Base-by-base conservation (phyloP, 176 grass and related monocot genomes). In the Aegilops speltoides region DNA sequence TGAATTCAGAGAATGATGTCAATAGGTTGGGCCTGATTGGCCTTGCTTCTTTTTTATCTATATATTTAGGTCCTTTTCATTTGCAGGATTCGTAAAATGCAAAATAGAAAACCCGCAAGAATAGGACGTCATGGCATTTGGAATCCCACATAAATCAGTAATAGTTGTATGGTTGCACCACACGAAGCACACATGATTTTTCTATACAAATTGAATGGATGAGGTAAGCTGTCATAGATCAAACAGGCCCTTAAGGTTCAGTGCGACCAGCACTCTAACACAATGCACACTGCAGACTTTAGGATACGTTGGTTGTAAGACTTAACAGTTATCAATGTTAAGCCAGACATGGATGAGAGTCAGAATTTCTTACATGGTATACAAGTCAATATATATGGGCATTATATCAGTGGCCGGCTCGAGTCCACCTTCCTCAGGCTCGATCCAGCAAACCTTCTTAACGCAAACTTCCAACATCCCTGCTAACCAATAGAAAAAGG, bases 391-490 rank as follows among this genome's bases (percentile, higher is more conserved):
- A 61, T 62, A 50, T 78, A 37, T 61, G 28, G 14, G 29, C 9
- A 67, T 57, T 79, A 95, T 79, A 95, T 46, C 64, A 95, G 60
- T 0, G 85, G 87, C 13, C 90, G 87, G 13, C 69, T 74, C 15
- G 93, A 95, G 80, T 92, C 90, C 7, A 88, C 86, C 78, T 85
- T 94, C 62, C 85, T 88, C 36, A 92, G 69, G 76, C 78, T 95
- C 1, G 77, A 85, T 48, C 87, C 80, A 33, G 79, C 77, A 84
- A 92, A 92, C 62, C 81, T 88, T 79, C 73, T 84, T 68, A 95
- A 90, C 12, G 13, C 79, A 76, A 81, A 79, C 87, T 86, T 90
- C 90, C 90, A 92, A 23, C 68, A 92, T 48, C 60, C 85, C 93
- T 95, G 82, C 8, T 11, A 82, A 85, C 9, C 68, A 80, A 78